Evolutionary conservation across 208 protist genomes (phyloP).

Genomic region (Trypanosomatidae sp.): DNA sequence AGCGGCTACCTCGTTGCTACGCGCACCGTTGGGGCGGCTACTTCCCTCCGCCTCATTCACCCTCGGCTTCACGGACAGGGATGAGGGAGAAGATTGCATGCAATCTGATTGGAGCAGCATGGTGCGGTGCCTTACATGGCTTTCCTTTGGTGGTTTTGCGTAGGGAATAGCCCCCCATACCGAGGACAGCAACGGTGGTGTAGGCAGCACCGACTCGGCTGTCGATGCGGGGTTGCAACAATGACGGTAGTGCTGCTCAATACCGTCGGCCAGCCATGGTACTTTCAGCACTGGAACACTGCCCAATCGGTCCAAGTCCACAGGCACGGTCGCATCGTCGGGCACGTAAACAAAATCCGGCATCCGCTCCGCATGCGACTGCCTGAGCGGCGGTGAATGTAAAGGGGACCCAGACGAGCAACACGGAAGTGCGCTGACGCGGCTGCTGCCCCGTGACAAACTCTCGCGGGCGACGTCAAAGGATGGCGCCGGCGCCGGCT

Average conservation of each 20-base stretch:
- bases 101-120: neutral
- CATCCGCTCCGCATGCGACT: conserved; percentile 4
- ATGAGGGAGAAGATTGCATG: neutral
- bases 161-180: neutral
- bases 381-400: neutral
- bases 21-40: neutral
- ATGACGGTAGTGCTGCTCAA: conserved; percentile 26
- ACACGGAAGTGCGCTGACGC: neutral
- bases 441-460: neutral
- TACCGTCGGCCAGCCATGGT: conserved; percentile 35
- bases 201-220: neutral
- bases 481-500: neutral
- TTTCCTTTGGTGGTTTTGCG: neutral
- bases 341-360: conserved; percentile 41
- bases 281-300: conserved; percentile 38
- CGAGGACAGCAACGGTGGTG: neutral
- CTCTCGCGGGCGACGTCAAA: neutral
- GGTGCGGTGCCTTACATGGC: neutral
- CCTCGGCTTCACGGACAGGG: neutral
- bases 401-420: conserved; percentile 5
- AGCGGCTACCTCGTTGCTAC: neutral
- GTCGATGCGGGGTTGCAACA: neutral
- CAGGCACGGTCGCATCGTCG: conserved; percentile 5
- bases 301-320: conserved; percentile 19
- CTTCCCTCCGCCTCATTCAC: neutral